Evolutionary conservation across 1,284 basidiomycete genomes (phyloP).

Genomic region (Butyriboletus appendiculatus): DNA sequence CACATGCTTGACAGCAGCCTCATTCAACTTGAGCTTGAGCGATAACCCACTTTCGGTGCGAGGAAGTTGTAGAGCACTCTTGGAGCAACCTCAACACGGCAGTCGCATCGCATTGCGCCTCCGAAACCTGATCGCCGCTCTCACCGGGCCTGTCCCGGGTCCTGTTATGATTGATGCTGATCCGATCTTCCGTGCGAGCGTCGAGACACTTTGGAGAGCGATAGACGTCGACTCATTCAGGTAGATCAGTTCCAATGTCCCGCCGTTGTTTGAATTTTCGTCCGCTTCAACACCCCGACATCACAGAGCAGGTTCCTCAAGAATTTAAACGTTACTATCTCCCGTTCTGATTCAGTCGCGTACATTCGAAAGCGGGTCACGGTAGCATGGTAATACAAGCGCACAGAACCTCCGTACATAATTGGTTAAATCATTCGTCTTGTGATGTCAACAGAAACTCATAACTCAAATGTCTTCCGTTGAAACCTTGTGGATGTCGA

Average conservation of each 20-base stretch:
- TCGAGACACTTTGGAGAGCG: slow-evolving; percentile 24
- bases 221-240: slow-evolving; percentile 11
- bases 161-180: slow-evolving; percentile 24
- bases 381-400: not conserved
- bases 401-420: not conserved
- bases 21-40: no score
- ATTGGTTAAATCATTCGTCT: not conserved
- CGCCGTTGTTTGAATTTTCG: slow-evolving; percentile 9
- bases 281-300: slow-evolving; percentile 12
- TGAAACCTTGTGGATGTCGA: not conserved
- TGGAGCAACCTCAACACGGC: slow-evolving; percentile 10
- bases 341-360: not conserved
- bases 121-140: slow-evolving; percentile 17
- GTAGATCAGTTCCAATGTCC: not conserved
- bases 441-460: not conserved
- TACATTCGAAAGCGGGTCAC: not conserved
- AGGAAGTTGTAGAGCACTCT: slow-evolving; percentile 2
- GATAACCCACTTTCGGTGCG: not conserved
- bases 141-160: slow-evolving; percentile 25
- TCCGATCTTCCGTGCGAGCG: slow-evolving; percentile 18
- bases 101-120: slow-evolving; percentile 24
- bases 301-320: slow-evolving; percentile 24
- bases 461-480: not conserved
- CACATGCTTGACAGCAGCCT: no score
- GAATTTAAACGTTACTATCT: slow-evolving; percentile 13